Evolutionary conservation across 306 rosid genomes (phyloP).

Genomic region (Prunus padus): DNA sequence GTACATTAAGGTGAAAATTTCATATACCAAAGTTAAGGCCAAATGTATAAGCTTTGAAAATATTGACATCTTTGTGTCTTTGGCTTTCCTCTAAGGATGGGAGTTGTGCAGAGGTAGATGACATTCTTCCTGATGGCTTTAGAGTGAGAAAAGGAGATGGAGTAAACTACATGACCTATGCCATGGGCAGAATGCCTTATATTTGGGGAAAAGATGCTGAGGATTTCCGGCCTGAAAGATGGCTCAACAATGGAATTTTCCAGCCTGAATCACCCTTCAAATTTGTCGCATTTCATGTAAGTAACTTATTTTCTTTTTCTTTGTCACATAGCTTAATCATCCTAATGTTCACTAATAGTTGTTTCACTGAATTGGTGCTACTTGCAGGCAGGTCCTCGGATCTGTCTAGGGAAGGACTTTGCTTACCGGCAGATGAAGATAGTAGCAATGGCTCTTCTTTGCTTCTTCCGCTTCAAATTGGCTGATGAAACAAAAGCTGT

Average conservation of each 20-base stretch:
- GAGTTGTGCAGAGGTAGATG: constrained; percentile 47
- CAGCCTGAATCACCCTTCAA: constrained; percentile 72
- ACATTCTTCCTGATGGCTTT: constrained; percentile 70
- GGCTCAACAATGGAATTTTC: constrained; percentile 58
- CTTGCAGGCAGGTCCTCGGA: constrained; percentile 71
- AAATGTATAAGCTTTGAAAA: neutral
- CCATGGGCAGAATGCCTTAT: constrained; percentile 73
- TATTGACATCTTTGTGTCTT: neutral
- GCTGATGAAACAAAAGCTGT: constrained; percentile 39
- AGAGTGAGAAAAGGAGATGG: constrained; percentile 61
- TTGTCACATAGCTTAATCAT: neutral
- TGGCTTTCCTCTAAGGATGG: constrained; percentile 47
- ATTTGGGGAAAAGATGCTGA: constrained; percentile 75
- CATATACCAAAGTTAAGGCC: neutral
- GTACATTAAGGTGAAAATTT: too few relatives aligned
- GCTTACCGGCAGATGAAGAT: constrained; percentile 84
- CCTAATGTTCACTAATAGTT: neutral
- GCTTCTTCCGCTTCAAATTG: constrained; percentile 56
- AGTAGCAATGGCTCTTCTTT: constrained; percentile 52
- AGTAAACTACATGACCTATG: constrained; percentile 55
- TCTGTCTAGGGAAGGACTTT: constrained; percentile 76
- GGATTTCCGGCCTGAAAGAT: constrained; percentile 70
- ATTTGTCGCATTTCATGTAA: constrained; percentile 66
- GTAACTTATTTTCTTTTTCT: constrained; percentile 9
- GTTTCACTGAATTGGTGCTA: neutral